Evolutionary conservation across 2,329 filamentous ascomycete genomes (phyloP), one percentile per base, ranked within the genome.

Genomic region (Cladosporium colombiae): DNA sequence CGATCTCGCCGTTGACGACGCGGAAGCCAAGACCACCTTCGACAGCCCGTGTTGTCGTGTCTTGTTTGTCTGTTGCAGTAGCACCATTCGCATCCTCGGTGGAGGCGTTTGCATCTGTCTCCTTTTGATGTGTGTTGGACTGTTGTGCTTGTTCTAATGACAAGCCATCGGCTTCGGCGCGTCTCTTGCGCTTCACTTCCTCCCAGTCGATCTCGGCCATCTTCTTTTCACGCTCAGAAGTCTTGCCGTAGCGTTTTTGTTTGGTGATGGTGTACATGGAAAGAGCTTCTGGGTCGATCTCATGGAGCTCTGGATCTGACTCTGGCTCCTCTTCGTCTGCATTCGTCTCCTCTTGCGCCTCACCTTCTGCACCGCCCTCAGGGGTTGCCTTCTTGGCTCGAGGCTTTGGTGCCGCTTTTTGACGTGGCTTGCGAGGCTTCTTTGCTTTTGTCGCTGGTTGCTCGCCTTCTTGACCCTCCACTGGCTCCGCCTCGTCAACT

Each of bases 261-360:
- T 84, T 86, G 59, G 87, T 91, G 3, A 95, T 78, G 65, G 92
- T 89, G 52, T 84, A 85, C 88, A 95, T 92, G 63, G 87, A 91
- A 29, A 91, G 84, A 3, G 83, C 84, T 27, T 85, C 84, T 25
- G 86, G 81, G 73, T 93, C 89, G 64, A 94, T 88, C 62, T 72
- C 72, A 66, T 76, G 73, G 13, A 70, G 59, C 73, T 78, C 76
- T n/a, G 72, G 71, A 62, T 77, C 75, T 1, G 70, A 71, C 21
- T 67, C 69, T 10, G 70, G 67, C 31, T 69, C 70, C 31, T 70
- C 69, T 46, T 69, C 67, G 44, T 67, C 67, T 31, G 46, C 55
- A 18, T 16, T 40, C 21, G 16, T 46, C 21, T 27, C 63, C 2
- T 53, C 56, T 10, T 49, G 44, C 18, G n/a, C 6, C 29, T 49